Evolutionary conservation across 2,329 filamentous ascomycete genomes (phyloP), one percentile per base, ranked within the genome.

Genomic region (Annulohypoxylon truncatum): DNA sequence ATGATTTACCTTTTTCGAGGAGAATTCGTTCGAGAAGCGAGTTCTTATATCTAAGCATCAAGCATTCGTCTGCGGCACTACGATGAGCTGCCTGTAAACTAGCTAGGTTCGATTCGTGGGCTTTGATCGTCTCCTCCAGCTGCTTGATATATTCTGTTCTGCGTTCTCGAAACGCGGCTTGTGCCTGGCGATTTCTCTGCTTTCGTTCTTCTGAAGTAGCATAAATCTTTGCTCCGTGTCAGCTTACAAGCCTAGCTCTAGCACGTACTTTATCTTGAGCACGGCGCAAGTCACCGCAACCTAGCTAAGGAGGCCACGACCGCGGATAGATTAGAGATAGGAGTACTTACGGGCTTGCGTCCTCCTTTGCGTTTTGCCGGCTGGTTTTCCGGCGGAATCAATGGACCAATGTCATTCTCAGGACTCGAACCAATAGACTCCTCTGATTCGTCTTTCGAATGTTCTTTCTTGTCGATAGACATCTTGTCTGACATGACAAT

Each of bases 71-170:
- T 62, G 95, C 94, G 62, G 96, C 96, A 75, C 89, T 94, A 74
- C 96, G 92, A 77, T 98, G 96, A 71, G 94, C 96, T 76, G 95
- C 92, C 81, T 98, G 96, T 65, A 99, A 85, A 75, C 90, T 97
- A 74, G 96, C 92, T 61, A 98, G 85, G 74, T 93, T 95, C 75
- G 96, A 93, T 81, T 99, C 96, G 84, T 98, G 95, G 73, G 96
- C 92, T 76, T 96, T 95, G 80, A 99, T 98, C 60, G 94, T 97
- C 74, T 95, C 93, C 82, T 99, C 96, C 24, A 99, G 87, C 80
- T 99, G 96, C 83, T 98, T 98, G 83, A 99, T 99, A 80, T 99
- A 99, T 83, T 99, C 96, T 59, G 95, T 98, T 64, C 96, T 90
- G 71, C 96, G 91, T 82, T 99, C 96, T 73, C 96, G 91, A 77